These are phyloP conservation scores for Striga asiatica DNA, from an alignment of 257 asterid species.

Conservation along the genomic window DNA sequence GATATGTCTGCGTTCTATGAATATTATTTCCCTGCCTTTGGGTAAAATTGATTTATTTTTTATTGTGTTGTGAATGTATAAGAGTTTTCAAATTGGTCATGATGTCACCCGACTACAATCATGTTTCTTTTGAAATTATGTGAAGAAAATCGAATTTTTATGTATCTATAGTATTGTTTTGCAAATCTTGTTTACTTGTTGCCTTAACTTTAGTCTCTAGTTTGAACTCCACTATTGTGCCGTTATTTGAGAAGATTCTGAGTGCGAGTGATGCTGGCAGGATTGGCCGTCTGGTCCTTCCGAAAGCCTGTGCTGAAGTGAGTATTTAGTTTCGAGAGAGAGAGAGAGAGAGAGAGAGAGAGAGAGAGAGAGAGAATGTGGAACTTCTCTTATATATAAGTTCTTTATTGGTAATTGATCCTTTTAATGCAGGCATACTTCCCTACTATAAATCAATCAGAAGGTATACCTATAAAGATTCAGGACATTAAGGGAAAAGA, in stretches of 20 bases:
- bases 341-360: too few species aligned
- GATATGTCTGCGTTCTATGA: too few species aligned
- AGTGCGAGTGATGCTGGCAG: constrained; percentile 99
- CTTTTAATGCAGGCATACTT: constrained; percentile 67
- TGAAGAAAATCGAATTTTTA: too few species aligned
- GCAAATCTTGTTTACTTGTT: constrained; percentile 1
- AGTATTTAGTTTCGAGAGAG: constrained; percentile 25
- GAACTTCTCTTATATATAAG: not conserved
- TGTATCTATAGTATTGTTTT: too few species aligned
- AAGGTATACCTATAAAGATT: constrained; percentile 82
- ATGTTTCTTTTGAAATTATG: too few species aligned
- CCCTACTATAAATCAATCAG: constrained; percentile 85
- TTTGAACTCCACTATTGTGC: constrained; percentile 67
- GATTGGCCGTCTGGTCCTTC: constrained; percentile 94
- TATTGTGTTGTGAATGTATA: too few species aligned
- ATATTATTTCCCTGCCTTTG: too few species aligned
- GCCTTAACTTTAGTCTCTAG: constrained; percentile 50
- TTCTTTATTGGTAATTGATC: not conserved
- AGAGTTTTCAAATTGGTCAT: too few species aligned
- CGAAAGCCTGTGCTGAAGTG: constrained; percentile 99
- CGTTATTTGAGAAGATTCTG: constrained; percentile 87
- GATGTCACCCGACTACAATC: too few species aligned
- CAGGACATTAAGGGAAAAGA: constrained; percentile 94
- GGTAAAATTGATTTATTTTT: too few species aligned
- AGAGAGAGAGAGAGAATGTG: too few species aligned